These are phyloP conservation scores for Allium cepa DNA, from an alignment of 106 monocot species.

Conservation along the genomic window DNA sequence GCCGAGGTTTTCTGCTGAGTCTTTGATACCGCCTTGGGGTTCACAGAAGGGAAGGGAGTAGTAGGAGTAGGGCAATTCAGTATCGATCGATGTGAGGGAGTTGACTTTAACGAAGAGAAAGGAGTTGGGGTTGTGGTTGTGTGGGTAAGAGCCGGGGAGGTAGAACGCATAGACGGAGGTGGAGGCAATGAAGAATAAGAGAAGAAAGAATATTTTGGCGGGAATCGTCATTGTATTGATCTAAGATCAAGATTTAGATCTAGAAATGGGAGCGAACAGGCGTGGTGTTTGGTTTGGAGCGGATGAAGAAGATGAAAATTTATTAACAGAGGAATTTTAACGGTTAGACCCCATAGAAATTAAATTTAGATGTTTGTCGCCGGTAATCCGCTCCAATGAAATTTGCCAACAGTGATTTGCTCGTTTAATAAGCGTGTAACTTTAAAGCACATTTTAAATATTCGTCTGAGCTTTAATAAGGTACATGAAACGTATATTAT, in stretches of 20 bases:
- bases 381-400: no score
- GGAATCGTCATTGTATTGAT: background rate
- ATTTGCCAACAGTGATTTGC: no score
- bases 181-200: slow-evolving; percentile 10
- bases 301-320: no score
- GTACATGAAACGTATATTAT: no score
- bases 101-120: slow-evolving; percentile 58
- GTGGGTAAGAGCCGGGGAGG: slow-evolving; percentile 61
- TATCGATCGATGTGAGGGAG: slow-evolving; percentile 73
- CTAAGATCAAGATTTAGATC: background rate
- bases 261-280: background rate
- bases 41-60: slow-evolving; percentile 69
- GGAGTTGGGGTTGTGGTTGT: slow-evolving; percentile 38
- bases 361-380: no score
- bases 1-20: slow-evolving; percentile 69
- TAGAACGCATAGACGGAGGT: slow-evolving; percentile 29
- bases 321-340: no score
- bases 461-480: no score
- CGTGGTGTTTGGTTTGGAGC: no score
- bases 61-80: slow-evolving; percentile 71
- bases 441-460: no score
- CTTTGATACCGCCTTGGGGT: slow-evolving; percentile 44
- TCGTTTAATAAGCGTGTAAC: no score
- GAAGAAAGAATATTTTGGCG: slow-evolving; percentile 9
- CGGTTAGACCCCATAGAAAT: no score